A percentile compares a stretch with the other conserved stretches of the same genome.
Evolutionary conservation across 2,329 filamentous ascomycete species (phyloP).

Genomic region (Blastomyces percursus): DNA sequence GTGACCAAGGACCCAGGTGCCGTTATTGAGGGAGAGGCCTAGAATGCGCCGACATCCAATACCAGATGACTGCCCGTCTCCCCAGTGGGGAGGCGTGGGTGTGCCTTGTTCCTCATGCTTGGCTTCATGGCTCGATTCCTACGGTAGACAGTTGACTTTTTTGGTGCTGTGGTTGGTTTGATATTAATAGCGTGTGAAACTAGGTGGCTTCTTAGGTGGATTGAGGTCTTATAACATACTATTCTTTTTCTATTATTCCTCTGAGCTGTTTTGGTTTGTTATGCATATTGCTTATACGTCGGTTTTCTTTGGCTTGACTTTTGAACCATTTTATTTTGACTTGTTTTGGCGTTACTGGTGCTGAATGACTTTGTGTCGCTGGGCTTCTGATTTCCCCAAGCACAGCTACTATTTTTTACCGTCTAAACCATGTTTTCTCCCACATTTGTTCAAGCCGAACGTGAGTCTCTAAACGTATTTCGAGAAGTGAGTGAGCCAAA

Average conservation of each 20-base stretch:
- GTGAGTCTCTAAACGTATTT: background rate
- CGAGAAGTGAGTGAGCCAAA: background rate
- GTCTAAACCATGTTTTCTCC: background rate
- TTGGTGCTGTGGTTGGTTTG: background rate
- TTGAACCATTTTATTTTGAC: background rate
- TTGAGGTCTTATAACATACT: background rate
- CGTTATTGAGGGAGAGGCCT: conserved; percentile 15
- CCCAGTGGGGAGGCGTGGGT: background rate
- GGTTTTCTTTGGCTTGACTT: too few species aligned
- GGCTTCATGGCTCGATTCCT: background rate
- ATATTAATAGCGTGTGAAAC: background rate
- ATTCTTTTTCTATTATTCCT: background rate
- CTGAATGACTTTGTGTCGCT: background rate
- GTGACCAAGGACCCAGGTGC: conserved; percentile 32
- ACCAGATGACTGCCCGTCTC: background rate
- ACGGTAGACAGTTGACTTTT: background rate
- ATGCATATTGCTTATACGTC: background rate
- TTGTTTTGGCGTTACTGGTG: background rate
- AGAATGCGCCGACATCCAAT: background rate
- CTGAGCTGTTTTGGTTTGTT: background rate
- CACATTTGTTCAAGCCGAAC: background rate
- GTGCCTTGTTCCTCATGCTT: background rate
- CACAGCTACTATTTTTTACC: background rate
- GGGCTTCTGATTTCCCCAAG: background rate
- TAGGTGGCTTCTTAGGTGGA: background rate